Percentiles rank a stretch among this genome's conserved stretches.
Evolutionary conservation across 257 asterid genomes (phyloP).

Genomic region (Phtheirospermum japonicum): DNA sequence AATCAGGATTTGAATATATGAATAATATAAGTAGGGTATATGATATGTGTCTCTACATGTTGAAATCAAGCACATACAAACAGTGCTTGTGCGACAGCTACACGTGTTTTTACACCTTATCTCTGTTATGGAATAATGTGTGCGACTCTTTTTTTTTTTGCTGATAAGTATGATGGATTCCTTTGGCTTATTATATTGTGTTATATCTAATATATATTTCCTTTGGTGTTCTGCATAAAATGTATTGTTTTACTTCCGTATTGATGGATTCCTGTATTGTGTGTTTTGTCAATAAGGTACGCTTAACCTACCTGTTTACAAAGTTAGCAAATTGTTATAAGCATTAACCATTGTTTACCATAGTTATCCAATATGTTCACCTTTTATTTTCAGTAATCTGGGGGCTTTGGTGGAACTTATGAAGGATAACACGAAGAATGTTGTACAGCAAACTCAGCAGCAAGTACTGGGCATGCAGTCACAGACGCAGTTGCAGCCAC

Average conservation of each 20-base stretch:
- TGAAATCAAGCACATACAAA: background rate
- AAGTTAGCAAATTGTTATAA: background rate
- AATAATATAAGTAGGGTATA: background rate
- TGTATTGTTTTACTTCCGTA: slow-evolving; percentile 3
- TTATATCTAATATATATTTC: slow-evolving; percentile 19
- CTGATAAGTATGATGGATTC: background rate
- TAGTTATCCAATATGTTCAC: slow-evolving; percentile 16
- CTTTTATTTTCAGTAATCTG: slow-evolving; percentile 58
- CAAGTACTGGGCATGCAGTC: slow-evolving; percentile 63
- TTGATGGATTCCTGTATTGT: slow-evolving; percentile 13
- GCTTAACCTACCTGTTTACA: slow-evolving; percentile 8
- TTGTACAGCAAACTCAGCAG: slow-evolving; percentile 61
- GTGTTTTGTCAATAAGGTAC: slow-evolving; percentile 12
- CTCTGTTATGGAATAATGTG: background rate
- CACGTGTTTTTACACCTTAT: background rate
- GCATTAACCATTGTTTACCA: slow-evolving; percentile 20
- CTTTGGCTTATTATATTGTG: slow-evolving; percentile 6
- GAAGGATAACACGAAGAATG: slow-evolving; percentile 67
- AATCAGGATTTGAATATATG: background rate
- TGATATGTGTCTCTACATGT: slow-evolving; percentile 14
- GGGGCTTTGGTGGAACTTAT: slow-evolving; percentile 67
- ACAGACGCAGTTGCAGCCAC: slow-evolving; percentile 62
- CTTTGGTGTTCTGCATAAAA: slow-evolving; percentile 15
- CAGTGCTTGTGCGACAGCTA: background rate
- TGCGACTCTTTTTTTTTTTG: background rate